Evolutionary conservation across 2,329 filamentous ascomycete species (phyloP).

Genomic region (Cytospora piceicola): DNA sequence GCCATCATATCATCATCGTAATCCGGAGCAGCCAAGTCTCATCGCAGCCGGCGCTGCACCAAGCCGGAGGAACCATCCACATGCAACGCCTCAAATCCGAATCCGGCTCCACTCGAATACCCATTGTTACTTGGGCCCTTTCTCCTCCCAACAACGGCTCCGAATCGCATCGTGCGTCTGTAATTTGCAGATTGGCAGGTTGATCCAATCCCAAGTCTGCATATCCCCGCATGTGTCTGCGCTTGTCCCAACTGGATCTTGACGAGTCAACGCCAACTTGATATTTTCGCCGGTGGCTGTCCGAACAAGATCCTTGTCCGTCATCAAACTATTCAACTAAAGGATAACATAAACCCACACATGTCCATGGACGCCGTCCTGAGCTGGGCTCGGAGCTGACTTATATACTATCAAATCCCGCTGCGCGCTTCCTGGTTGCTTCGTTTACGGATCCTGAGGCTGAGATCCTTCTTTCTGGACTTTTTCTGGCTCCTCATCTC

Average conservation of each 20-base stretch:
- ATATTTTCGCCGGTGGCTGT: background rate
- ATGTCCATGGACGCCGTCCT: background rate
- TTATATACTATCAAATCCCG: constrained; percentile 2
- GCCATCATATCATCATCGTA: background rate
- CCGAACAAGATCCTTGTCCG: background rate
- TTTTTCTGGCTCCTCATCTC: constrained; percentile 3
- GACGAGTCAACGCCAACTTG: background rate
- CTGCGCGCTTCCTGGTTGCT: constrained; percentile 18
- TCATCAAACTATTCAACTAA: constrained; percentile 1
- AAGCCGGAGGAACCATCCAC: constrained; percentile 1
- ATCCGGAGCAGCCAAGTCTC: background rate
- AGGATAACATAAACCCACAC: background rate
- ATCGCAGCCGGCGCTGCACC: background rate
- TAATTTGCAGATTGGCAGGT: background rate
- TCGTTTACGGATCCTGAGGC: constrained; percentile 7
- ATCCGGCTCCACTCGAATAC: background rate
- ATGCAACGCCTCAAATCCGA: background rate
- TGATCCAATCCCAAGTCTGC: background rate
- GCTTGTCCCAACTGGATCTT: background rate
- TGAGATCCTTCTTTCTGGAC: background rate
- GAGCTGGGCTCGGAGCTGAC: background rate
- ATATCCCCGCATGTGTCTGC: background rate
- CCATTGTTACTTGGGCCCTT: background rate
- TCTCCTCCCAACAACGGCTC: background rate
- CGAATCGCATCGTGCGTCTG: constrained; percentile 2